Percentiles rank a stretch among this genome's conserved stretches.
Conservation (phyloP, 2,329 filamentous ascomycete genomes). For the Xylariaceae sp. region DNA sequence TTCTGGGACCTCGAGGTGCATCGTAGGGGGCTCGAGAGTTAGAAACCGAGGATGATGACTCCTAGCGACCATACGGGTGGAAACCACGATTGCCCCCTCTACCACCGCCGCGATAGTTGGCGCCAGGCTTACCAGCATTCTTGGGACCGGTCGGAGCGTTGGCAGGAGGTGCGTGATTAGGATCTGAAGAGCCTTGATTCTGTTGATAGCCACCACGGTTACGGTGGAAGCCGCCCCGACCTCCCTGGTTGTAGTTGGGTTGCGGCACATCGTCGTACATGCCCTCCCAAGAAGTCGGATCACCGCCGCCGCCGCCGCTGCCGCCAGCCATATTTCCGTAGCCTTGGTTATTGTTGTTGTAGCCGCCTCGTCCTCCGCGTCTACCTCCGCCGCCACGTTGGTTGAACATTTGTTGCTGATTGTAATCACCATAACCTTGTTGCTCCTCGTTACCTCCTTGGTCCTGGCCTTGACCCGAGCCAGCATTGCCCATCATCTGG, state of each 20-base stretch:
- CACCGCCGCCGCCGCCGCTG: slow-evolving; percentile 49
- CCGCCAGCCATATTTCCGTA: slow-evolving; percentile 37
- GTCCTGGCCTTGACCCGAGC: slow-evolving; percentile 33
- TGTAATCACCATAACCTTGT: slow-evolving; percentile 26
- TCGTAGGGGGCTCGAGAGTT: too few species aligned
- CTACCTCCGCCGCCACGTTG: slow-evolving; percentile 27
- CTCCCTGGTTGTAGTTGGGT: slow-evolving; percentile 58
- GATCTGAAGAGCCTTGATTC: slow-evolving; percentile 43
- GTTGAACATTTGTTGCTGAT: slow-evolving; percentile 28
- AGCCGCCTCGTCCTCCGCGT: slow-evolving; percentile 32
- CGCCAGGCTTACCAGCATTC: slow-evolving; percentile 86
- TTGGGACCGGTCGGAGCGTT: slow-evolving; percentile 93
- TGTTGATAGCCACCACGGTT: slow-evolving; percentile 34
- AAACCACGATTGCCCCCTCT: slow-evolving; percentile 70
- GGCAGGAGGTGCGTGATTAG: slow-evolving; percentile 61
- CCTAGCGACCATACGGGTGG: slow-evolving; percentile 63
- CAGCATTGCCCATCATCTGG: slow-evolving; percentile 33
- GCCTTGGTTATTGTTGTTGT: slow-evolving; percentile 38
- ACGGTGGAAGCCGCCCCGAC: slow-evolving; percentile 40
- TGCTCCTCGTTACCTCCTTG: slow-evolving; percentile 29
- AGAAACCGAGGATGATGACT: slow-evolving; percentile 5
- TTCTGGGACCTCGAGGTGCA: too few species aligned
- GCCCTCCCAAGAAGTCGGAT: slow-evolving; percentile 89
- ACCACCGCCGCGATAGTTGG: slow-evolving; percentile 89
- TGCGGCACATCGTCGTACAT: slow-evolving; percentile 97